Base-by-base conservation (phyloP, 805 yeast genomes). In the Starmerella potacharoeniae region DNA sequence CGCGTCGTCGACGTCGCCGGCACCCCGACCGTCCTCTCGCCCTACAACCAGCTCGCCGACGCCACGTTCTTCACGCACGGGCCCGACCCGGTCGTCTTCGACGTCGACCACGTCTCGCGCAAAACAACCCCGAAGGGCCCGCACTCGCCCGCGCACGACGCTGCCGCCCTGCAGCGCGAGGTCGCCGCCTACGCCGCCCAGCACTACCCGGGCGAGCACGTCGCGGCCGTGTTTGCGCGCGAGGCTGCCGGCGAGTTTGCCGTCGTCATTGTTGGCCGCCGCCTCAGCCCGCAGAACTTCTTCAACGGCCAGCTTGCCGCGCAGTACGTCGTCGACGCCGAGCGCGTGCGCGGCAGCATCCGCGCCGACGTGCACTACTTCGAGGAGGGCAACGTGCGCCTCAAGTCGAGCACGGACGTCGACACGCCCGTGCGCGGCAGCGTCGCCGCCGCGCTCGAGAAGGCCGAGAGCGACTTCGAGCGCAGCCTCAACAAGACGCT, bases 341-440 rank as follows among this genome's bases (percentile, higher is more conserved):
- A 67, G 0, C 53, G 66, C 6, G 58, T 85, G 14, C 61, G 60
- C 3, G 96, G 95, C 5, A 66, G 67, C 6, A 75, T 87, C 37
- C 69, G 68, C 22, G 76, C 89, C 35, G 90, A 86, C 60, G 84
- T 90, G 42, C 98, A 91, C 69, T 93, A 90, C 69, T 93, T 79
- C 67, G 98, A 91, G 71, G 97, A 91, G 62, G 98, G 98, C 34
- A 91, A 91, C 65, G 97, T 91, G 17, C 77, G 91, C 52, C 77
- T 93, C 64, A 81, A 78, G 58, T 73, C 82, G 2, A 59, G 60
- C 7, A 72, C 75, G 55, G 52, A 60, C 16, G 62, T 69, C 22
- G 43, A 43, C 44, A 58, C 59, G 8, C 53, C 62, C 1, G 54
- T 22, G 14, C 39, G 44, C 9, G 22, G 11, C 1, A 16, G 33